phyloP scores from a whole-genome alignment of 2,329 filamentous ascomycete genomes.

The Neonectria ditissima region DNA sequence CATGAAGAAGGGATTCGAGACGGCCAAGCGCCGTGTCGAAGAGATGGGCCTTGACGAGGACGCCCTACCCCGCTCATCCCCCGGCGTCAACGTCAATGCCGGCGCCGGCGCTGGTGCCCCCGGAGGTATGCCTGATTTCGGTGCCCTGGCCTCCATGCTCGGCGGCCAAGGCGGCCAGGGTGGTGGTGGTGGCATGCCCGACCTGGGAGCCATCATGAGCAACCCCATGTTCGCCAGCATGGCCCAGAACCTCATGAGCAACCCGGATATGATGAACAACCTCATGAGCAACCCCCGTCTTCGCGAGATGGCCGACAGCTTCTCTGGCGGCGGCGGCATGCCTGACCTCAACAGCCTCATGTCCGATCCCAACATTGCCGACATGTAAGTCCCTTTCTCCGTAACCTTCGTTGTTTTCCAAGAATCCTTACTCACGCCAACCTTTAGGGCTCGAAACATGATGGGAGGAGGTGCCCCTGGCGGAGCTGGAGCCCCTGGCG shows the following conservation, averaged over 20 bases:
- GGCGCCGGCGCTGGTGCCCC: slow-evolving; percentile 61
- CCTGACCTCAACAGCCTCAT: slow-evolving; percentile 88
- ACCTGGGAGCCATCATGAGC: slow-evolving; percentile 88
- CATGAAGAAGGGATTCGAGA: slow-evolving; percentile 98
- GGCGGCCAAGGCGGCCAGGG: slow-evolving; percentile 70
- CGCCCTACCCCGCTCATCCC: slow-evolving; percentile 57
- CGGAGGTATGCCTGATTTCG: slow-evolving; percentile 78
- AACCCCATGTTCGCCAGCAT: slow-evolving; percentile 99
- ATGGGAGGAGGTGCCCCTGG: slow-evolving; percentile 56
- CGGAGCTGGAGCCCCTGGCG: slow-evolving; percentile 43
- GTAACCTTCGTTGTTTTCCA: neutral
- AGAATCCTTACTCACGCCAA: slow-evolving; percentile 3
- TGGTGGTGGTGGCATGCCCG: slow-evolving; percentile 87
- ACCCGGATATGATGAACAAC: slow-evolving; percentile 91
- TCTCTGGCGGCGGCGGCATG: slow-evolving; percentile 84
- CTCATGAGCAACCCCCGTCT: slow-evolving; percentile 94
- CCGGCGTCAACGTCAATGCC: slow-evolving; percentile 63
- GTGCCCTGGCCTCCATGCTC: slow-evolving; percentile 78
- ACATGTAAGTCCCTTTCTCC: slow-evolving; percentile 77
- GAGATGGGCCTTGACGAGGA: slow-evolving; percentile 72
- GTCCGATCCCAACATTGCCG: slow-evolving; percentile 90
- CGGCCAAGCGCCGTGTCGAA: slow-evolving; percentile 86
- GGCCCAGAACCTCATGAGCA: slow-evolving; percentile 97
- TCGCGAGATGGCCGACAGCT: slow-evolving; percentile 86
- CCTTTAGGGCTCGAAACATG: slow-evolving; percentile 59